Base-by-base conservation (phyloP, 306 rosid species). In the Gastrolobium villosum region DNA sequence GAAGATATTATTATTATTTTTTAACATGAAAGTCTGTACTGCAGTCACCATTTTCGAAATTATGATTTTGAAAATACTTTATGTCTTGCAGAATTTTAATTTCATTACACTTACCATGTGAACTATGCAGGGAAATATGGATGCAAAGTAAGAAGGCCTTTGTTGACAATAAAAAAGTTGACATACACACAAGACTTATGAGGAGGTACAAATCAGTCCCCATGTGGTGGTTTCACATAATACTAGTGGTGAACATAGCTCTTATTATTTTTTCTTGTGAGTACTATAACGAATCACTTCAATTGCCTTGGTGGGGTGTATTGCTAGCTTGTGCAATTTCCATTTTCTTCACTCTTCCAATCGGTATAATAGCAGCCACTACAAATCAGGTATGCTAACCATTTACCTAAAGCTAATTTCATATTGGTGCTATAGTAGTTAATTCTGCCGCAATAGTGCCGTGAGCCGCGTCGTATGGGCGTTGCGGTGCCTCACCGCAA, bases 301-400 rank as follows among this genome's bases (percentile, higher is more conserved):
- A 91, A 76, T 72, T 93, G 79, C 97, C 92, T 45, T 93, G 98
- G 98, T 93, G 98, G 98, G 98, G 96, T 20, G 93, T 88, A 2
- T 40, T 93, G 59, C 89, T 91, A 78, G 96, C 91, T 77, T 90
- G 94, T 64, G 89, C 80, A 61, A 82, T 91, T 74, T 81, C 96
- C 43, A 34, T 93, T 74, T 53, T 73, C 44, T 93, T 86, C 83
- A 89, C 96, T 34, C 91, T 88, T 52, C 96, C 96, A 11, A 81
- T 89, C 2, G 98, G 98, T 64, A 84, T 93, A 82, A 89, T 93
- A 59, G 0, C 52, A 6, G 96, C 96, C 45, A 93, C 98, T 46
- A 91, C 96, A 84, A 94, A 94, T 75, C 96, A 90, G 93, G 98
- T 90, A 81, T 41, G 32, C 20, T 43, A 39, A 43, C 26, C 48